Base-by-base conservation (phyloP, 140 eudicot species). In the Ambrosia hybrid region DNA sequence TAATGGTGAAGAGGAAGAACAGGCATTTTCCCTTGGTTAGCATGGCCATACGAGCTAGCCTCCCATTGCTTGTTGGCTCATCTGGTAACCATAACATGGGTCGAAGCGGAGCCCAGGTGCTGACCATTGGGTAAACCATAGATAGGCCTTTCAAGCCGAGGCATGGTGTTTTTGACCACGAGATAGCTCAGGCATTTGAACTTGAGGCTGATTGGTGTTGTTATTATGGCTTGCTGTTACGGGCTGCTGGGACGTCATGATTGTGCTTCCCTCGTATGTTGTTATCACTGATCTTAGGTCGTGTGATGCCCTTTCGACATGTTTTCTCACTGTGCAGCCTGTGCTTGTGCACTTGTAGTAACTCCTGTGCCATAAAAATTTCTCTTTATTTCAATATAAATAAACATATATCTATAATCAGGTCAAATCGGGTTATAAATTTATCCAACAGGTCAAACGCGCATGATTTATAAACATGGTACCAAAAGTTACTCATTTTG, bases 261-360 rank as follows among this genome's bases (percentile, higher is more conserved):
- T 21, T 21, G 30, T 91, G 97, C 52, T 91, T 91, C 26, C 97
- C 75, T 91, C 97, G 12, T 91, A 91, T 6, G 97, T 88, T 12
- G 97, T 91, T 81, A 91, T 91, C 37, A 91, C 97, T n/a, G 97
- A 91, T 71, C 84, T 91, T 16, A 88, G 77, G 80, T 91, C 97
- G 64, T 88, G 96, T 12, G 93, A 88, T 51, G 97, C 97, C 80
- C 97, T 68, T 76, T 91, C 97, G 10, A 91, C 97, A 5, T 91
- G 97, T 74, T 91, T 91, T 61, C 97, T 85, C 63, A 91, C 97
- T 0, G 87, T 84, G 84, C 97, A 91, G 45, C 97, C 97, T 38
- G 90, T 67, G 59, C 82, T 86, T n/a, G 97, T 91, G 89, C 97
- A 91, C 84, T 91, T 91, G 75, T 91, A 91, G 87, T 91, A 91